These are phyloP conservation scores for Dactylellina sp. DNA, from an alignment of 2,329 filamentous ascomycete genomes.

Conservation along the genomic window DNA sequence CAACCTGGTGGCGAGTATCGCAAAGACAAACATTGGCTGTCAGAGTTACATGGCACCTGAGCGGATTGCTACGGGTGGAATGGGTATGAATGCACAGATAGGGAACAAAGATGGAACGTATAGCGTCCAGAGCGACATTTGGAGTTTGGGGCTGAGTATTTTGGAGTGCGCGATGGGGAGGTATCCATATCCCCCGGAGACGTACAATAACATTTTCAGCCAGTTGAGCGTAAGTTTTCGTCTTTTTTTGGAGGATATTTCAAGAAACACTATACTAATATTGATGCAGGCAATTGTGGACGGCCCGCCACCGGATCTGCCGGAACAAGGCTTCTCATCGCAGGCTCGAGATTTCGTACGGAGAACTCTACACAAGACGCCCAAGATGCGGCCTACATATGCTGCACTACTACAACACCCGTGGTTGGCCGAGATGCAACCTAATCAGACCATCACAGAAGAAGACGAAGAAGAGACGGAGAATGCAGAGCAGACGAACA, in stretches of 20 bases:
- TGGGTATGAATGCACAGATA: slow-evolving; percentile 72
- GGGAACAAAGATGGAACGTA: slow-evolving; percentile 79
- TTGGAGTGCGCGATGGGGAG: slow-evolving; percentile 95
- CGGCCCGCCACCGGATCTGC: slow-evolving; percentile 91
- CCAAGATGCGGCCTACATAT: slow-evolving; percentile 92
- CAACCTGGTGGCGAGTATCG: slow-evolving; percentile 95
- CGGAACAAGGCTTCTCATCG: slow-evolving; percentile 80
- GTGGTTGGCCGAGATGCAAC: slow-evolving; percentile 82
- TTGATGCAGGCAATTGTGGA: slow-evolving; percentile 89
- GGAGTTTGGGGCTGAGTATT: slow-evolving; percentile 92
- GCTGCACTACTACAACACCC: slow-evolving; percentile 87
- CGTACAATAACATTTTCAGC: slow-evolving; percentile 98
- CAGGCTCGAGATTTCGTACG: slow-evolving; percentile 86
- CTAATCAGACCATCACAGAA: slow-evolving; percentile 79
- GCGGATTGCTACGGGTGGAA: slow-evolving; percentile 86
- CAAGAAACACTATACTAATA: too few species aligned
- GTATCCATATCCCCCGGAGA: slow-evolving; percentile 96
- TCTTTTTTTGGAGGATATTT: too few species aligned
- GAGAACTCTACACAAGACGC: slow-evolving; percentile 90
- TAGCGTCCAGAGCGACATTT: slow-evolving; percentile 97
- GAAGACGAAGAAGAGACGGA: slow-evolving; percentile 74
- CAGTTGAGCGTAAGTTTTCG: slow-evolving; percentile 84
- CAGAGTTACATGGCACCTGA: slow-evolving; percentile 99
- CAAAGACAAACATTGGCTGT: slow-evolving; percentile 98
- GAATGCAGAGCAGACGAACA: slow-evolving; percentile 62